Conservation (phyloP, 2,329 filamentous ascomycete species). For the Colletotrichum tabaci region DNA sequence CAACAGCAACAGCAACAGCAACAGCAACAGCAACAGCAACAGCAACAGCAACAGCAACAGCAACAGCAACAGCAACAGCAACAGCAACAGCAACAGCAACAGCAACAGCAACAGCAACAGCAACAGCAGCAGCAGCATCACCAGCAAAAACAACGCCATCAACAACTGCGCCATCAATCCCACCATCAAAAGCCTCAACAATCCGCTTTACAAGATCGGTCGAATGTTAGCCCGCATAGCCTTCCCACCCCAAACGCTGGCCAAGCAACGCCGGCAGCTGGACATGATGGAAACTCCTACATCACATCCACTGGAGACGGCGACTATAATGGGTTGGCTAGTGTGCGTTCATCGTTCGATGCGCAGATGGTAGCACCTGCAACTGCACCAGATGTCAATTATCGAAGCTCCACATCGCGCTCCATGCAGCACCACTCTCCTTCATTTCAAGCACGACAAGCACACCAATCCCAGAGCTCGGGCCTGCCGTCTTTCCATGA, state of each 20-base stretch:
- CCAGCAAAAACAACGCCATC: slow-evolving; percentile 2
- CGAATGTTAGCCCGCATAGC: slow-evolving; percentile 40
- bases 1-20: slow-evolving; percentile 2
- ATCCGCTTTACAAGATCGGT: neutral
- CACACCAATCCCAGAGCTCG: slow-evolving; percentile 4
- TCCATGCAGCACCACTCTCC: slow-evolving; percentile 14
- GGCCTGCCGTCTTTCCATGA: slow-evolving; percentile 25
- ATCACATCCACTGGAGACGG: slow-evolving; percentile 2
- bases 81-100: neutral
- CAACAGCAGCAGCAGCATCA: neutral
- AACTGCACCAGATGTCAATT: slow-evolving; percentile 10
- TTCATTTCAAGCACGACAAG: slow-evolving; percentile 24
- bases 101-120: neutral
- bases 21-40: neutral
- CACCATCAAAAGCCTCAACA: neutral
- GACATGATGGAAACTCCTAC: slow-evolving; percentile 7
- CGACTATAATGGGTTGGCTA: slow-evolving; percentile 9
- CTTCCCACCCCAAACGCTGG: slow-evolving; percentile 12
- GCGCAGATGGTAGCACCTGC: neutral
- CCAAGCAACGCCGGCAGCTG: slow-evolving; percentile 1
- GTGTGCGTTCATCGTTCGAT: slow-evolving; percentile 23
- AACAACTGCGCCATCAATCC: neutral
- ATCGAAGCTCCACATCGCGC: neutral
- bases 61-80: slow-evolving; percentile 1
- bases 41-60: neutral